Evolutionary conservation across 768 basidiomycete genomes (phyloP).

Genomic region (Rubroboletus pulcherrimus): DNA sequence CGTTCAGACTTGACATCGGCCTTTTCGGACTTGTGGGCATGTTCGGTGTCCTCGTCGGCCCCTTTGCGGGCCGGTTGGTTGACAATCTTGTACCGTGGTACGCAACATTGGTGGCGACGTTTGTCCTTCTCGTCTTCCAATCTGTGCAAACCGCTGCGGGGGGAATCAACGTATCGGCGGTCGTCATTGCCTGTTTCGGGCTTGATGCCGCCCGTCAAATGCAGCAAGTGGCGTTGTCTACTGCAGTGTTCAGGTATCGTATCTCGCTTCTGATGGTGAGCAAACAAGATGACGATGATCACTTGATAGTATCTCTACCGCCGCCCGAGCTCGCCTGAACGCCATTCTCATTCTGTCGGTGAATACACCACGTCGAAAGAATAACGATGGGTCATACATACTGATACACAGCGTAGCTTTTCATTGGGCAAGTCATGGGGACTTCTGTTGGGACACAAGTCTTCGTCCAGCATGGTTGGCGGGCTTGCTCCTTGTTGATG

Average conservation of each 20-base stretch:
- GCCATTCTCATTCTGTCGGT: conserved; percentile 72
- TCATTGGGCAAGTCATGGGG: conserved; percentile 81
- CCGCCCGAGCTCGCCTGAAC: conserved; percentile 69
- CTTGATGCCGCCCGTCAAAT: conserved; percentile 74
- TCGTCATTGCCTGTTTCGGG: conserved; percentile 65
- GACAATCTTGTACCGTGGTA: conserved; percentile 78
- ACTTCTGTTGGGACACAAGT: conserved; percentile 71
- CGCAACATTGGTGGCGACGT: conserved; percentile 56
- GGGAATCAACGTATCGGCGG: conserved; percentile 64
- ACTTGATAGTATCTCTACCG: conserved; percentile 29
- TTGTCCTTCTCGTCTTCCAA: conserved; percentile 49
- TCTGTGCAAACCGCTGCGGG: conserved; percentile 66
- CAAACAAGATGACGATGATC: conserved; percentile 7
- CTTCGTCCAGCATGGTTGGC: conserved; percentile 70
- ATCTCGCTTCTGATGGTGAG: conserved; percentile 7
- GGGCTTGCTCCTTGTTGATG: conserved; percentile 56
- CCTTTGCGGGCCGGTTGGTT: conserved; percentile 63
- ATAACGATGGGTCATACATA: not conserved
- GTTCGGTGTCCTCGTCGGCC: conserved; percentile 66
- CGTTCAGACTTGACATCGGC: conserved; percentile 53
- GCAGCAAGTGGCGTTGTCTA: conserved; percentile 64
- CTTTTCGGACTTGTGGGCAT: conserved; percentile 73
- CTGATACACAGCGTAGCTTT: conserved; percentile 35
- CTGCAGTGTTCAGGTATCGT: conserved; percentile 51
- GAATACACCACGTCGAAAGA: conserved; percentile 12